These are phyloP conservation scores for Talaromyces trachyspermus DNA, from an alignment of 495 filamentous ascomycete species.

Conservation along the genomic window DNA sequence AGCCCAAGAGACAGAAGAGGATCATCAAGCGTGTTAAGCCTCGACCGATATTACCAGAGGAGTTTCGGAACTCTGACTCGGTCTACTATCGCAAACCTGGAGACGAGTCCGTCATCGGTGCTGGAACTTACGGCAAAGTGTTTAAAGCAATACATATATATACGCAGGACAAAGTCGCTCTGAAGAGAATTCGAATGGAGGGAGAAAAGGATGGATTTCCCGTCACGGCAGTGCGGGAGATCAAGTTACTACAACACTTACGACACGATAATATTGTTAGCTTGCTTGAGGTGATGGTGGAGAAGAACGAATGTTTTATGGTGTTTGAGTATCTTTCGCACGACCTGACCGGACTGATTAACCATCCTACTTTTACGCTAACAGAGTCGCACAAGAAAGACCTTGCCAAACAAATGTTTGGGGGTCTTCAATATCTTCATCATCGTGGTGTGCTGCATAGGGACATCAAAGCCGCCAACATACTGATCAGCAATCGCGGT, in stretches of 20 bases:
- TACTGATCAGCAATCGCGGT: conserved; percentile 82
- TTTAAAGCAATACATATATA: conserved; percentile 98
- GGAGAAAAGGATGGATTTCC: conserved; percentile 96
- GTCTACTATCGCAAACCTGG: conserved; percentile 89
- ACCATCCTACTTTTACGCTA: conserved; percentile 88
- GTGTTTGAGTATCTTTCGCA: conserved; percentile 98
- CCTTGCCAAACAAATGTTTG: conserved; percentile 86
- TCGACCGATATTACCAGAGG: conserved; percentile 59
- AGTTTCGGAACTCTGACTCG: conserved; percentile 70
- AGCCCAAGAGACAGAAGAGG: conserved; percentile 56
- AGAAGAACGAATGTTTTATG: conserved; percentile 98
- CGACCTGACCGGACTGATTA: conserved; percentile 80
- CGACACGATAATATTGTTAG: conserved; percentile 86
- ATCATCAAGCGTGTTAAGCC: conserved; percentile 63
- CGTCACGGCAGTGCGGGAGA: conserved; percentile 92
- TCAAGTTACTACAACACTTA: conserved; percentile 92
- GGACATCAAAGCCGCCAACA: conserved; percentile 93
- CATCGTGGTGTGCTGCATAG: conserved; percentile 89
- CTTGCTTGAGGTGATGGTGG: conserved; percentile 86
- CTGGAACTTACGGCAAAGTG: conserved; percentile 93
- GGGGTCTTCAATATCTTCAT: conserved; percentile 91
- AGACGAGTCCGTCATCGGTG: conserved; percentile 89
- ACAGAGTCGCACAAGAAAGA: conserved; percentile 87
- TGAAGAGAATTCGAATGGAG: conserved; percentile 95
- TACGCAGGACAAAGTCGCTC: conserved; percentile 78